phyloP scores from a whole-genome alignment of 2,329 filamentous ascomycete species.

The Diplodia scrobiculata region DNA sequence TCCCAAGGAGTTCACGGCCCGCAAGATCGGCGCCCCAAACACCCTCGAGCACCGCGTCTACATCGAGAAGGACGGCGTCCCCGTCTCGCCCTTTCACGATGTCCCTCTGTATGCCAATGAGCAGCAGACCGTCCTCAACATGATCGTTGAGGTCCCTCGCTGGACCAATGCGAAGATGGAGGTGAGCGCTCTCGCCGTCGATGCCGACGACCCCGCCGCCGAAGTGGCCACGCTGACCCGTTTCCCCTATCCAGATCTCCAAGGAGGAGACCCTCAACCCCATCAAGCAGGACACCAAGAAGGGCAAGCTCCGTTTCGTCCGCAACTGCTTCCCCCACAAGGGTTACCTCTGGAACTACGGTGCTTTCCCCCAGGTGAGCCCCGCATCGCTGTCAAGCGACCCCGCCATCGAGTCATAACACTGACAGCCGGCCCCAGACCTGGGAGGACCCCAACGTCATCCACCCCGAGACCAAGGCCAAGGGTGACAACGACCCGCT shows the following conservation, averaged over 20 bases:
- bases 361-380: constrained; percentile 93
- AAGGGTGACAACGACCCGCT: constrained; percentile 99
- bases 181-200: constrained; percentile 59
- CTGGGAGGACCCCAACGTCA: constrained; percentile 95
- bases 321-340: constrained; percentile 99
- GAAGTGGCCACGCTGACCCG: constrained; percentile 6
- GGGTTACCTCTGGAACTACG: constrained; percentile 99
- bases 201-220: constrained; percentile 29
- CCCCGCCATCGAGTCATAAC: constrained; percentile 22
- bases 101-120: constrained; percentile 96
- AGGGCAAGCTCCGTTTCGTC: constrained; percentile 98
- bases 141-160: constrained; percentile 98
- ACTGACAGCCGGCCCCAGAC: constrained; percentile 62
- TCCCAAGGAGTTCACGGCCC: constrained; percentile 64
- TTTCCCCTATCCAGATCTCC: constrained; percentile 69
- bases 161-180: constrained; percentile 99
- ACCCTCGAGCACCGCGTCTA: constrained; percentile 97
- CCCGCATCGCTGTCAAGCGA: constrained; percentile 31
- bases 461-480: constrained; percentile 99
- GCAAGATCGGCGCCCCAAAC: constrained; percentile 87
- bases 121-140: constrained; percentile 95
- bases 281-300: constrained; percentile 99
- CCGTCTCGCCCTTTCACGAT: constrained; percentile 96
- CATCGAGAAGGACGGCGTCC: constrained; percentile 95
- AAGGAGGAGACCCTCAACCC: constrained; percentile 98